Base-by-base conservation (phyloP, 768 basidiomycete genomes). In the Coprinellus aureogranulatus region DNA sequence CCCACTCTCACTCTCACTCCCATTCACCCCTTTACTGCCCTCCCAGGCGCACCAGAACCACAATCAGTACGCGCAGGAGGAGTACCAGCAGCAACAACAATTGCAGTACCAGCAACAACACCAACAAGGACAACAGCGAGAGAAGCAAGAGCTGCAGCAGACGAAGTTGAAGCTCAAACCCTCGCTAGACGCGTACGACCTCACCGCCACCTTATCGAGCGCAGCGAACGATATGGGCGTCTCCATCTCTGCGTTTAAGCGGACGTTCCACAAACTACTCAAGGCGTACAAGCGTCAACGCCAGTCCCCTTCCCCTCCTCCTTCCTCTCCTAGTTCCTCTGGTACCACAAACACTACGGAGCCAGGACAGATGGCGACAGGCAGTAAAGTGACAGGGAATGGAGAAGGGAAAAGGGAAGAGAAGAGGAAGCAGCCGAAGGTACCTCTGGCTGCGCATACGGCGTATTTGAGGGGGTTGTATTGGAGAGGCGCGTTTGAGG, bases 391-490 rank as follows among this genome's bases (percentile, higher is more conserved):
- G n/a, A n/a, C n/a, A n/a, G n/a, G n/a, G n/a, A n/a, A n/a, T n/a
- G 20, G 20, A 5, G 20, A n/a, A 5, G 41, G 41, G 18, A n/a
- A 6, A 5, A 22, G 20, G 8, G 20, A 44, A 22, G 18, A 44
- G 20, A 18, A 18, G 41, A n/a, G 6, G 41, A 44, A 44, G 18
- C 6, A 44, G 20, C 5, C 5, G 20, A n/a, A 75, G 2, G 69
- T 76, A 12, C 37, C 45, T 31, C 37, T 57, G 4, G 78, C 72
- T 0, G 77, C 84, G 0, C 80, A 85, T 62, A 85, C 83, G 20
- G 69, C 83, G 27, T 68, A 85, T 57, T 75, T 89, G 40, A 77
- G 77, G 28, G 85, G 81, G 0, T 69, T 88, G 8, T 34, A 34
- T 12, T 68, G 70, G 11, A 80, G 81, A 47, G 64, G 72, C 26